phyloP scores from a whole-genome alignment of 2,329 filamentous ascomycete species.

The Talaromyces verruculosus region DNA sequence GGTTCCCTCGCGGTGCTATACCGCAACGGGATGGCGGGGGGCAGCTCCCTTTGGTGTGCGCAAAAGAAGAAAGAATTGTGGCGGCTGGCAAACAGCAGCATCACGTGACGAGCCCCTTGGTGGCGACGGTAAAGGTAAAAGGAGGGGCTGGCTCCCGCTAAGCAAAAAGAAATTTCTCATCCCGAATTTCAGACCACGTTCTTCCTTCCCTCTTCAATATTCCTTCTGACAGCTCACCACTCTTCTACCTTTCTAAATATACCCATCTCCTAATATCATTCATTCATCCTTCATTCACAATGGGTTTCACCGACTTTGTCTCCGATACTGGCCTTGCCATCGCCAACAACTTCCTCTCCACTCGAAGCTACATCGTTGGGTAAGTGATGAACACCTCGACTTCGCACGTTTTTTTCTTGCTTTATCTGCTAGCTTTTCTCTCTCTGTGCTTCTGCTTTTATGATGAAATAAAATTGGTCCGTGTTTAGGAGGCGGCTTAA shows the following conservation, averaged over 20 bases:
- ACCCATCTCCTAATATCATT: background rate
- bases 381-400: slow-evolving; percentile 52
- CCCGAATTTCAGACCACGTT: slow-evolving; percentile 26
- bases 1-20: background rate
- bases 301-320: slow-evolving; percentile 68
- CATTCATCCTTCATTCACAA: slow-evolving; percentile 39
- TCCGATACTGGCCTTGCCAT: slow-evolving; percentile 62
- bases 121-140: background rate
- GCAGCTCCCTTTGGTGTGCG: background rate
- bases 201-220: slow-evolving; percentile 30
- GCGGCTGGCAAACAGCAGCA: background rate
- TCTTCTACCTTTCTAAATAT: slow-evolving; percentile 21
- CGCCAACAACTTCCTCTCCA: slow-evolving; percentile 52
- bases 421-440: slow-evolving; percentile 26
- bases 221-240: slow-evolving; percentile 26
- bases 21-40: background rate
- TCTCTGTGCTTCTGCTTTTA: slow-evolving; percentile 38
- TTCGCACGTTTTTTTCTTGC: background rate
- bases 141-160: slow-evolving; percentile 30
- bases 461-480: slow-evolving; percentile 90
- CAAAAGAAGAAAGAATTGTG: slow-evolving; percentile 11
- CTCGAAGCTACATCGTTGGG: slow-evolving; percentile 80
- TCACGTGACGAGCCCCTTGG: slow-evolving; percentile 32
- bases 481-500: slow-evolving; percentile 95
- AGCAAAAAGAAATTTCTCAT: slow-evolving; percentile 28